Percentiles rank a stretch among this genome's conserved stretches.
Conservation (phyloP, 2,329 filamentous ascomycete genomes). For the Penicillium griseofulvum region DNA sequence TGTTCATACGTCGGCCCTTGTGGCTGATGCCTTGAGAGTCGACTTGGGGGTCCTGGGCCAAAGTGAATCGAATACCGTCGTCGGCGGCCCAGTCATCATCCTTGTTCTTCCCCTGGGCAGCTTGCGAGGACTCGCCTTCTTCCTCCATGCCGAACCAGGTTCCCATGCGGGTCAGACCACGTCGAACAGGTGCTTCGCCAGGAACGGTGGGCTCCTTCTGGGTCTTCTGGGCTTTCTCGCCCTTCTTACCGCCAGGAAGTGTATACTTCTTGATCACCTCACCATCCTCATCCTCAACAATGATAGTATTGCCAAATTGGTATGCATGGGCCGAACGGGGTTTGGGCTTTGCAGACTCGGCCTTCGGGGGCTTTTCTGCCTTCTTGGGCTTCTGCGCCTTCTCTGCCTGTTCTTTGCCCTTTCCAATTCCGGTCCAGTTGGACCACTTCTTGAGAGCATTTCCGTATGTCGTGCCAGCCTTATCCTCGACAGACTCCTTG, state of each 20-base stretch:
- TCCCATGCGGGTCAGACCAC: slow-evolving; percentile 58
- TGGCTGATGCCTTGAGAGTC: slow-evolving; percentile 36
- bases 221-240: slow-evolving; percentile 29
- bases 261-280: slow-evolving; percentile 69
- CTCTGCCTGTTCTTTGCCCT: slow-evolving; percentile 23
- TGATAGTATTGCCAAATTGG: slow-evolving; percentile 68
- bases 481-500: slow-evolving; percentile 38
- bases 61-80: slow-evolving; percentile 61
- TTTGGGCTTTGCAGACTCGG: slow-evolving; percentile 23
- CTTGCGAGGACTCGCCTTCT: slow-evolving; percentile 32
- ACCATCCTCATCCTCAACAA: slow-evolving; percentile 66
- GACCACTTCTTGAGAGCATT: slow-evolving; percentile 49
- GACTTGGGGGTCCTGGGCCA: slow-evolving; percentile 48
- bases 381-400: slow-evolving; percentile 18
- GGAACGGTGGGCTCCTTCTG: slow-evolving; percentile 22
- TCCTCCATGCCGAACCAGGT: slow-evolving; percentile 52
- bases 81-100: slow-evolving; percentile 37
- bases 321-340: slow-evolving; percentile 62
- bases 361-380: slow-evolving; percentile 16
- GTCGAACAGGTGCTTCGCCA: slow-evolving; percentile 45
- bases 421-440: slow-evolving; percentile 46
- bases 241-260: slow-evolving; percentile 50
- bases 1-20: slow-evolving; percentile 61
- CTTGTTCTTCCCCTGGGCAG: slow-evolving; percentile 28
- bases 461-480: slow-evolving; percentile 33